Percentiles rank a stretch among this genome's conserved stretches.
These are phyloP conservation scores for Rhizomucor miehei DNA, from an alignment of 371 early-diverging fungal species.

Conservation along the genomic window DNA sequence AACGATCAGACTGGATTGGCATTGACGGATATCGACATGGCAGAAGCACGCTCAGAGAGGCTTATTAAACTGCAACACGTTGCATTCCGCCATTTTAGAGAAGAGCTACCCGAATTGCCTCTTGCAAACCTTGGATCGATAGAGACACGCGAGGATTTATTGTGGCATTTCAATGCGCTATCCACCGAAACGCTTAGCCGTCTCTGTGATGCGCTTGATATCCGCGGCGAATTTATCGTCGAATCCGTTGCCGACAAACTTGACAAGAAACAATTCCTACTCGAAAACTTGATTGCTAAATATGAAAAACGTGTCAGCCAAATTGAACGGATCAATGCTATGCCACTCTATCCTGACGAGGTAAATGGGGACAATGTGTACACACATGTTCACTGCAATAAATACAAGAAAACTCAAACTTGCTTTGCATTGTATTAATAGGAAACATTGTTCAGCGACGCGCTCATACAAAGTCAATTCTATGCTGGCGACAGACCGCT, in stretches of 20 bases:
- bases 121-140: conserved; percentile 71
- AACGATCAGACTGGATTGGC: conserved; percentile 80
- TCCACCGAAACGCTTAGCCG: conserved; percentile 39
- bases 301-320: conserved; percentile 67
- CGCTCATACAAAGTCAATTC: conserved; percentile 52
- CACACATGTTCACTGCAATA: too few species aligned
- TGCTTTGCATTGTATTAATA: too few species aligned
- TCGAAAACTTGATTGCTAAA: conserved; percentile 54
- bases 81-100: conserved; percentile 65
- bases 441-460: conserved; percentile 53
- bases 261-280: conserved; percentile 38
- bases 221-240: conserved; percentile 46
- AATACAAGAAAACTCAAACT: too few species aligned
- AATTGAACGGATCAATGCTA: conserved; percentile 63
- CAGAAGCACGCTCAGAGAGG: conserved; percentile 55
- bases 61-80: conserved; percentile 68
- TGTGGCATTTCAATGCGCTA: conserved; percentile 56
- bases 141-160: conserved; percentile 49
- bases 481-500: conserved; percentile 71
- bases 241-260: conserved; percentile 18
- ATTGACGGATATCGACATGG: conserved; percentile 65
- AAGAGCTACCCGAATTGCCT: conserved; percentile 69
- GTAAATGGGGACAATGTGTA: conserved; percentile 15
- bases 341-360: conserved; percentile 86
- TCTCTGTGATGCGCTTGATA: conserved; percentile 56